phyloP scores from a whole-genome alignment of 495 filamentous ascomycete genomes.

The Neurospora sp. region DNA sequence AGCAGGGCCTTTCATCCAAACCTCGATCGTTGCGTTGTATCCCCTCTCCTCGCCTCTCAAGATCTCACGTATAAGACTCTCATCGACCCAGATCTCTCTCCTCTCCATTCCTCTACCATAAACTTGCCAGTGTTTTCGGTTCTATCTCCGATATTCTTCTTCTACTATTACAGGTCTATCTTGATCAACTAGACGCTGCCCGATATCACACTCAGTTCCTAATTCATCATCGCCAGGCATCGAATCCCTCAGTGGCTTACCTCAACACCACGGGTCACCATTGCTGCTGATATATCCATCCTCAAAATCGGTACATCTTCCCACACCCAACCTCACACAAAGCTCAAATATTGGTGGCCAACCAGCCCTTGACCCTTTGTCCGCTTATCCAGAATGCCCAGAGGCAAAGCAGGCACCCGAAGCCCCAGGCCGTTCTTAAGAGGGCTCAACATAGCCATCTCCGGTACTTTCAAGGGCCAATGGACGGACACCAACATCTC shows the following conservation, averaged over 20 bases:
- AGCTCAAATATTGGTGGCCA: too few species aligned
- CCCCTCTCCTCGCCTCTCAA: neutral
- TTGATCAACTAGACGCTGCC: too few species aligned
- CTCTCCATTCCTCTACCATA: too few species aligned
- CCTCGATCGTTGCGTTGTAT: neutral
- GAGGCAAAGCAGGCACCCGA: neutral
- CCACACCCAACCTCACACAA: too few species aligned
- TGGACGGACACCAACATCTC: conserved; percentile 22
- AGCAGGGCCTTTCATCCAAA: neutral
- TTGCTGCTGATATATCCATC: too few species aligned
- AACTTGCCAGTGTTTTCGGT: too few species aligned
- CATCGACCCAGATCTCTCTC: neutral
- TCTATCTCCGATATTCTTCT: too few species aligned
- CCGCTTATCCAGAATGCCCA: neutral
- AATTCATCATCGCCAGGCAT: neutral
- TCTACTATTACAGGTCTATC: too few species aligned
- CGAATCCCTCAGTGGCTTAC: neutral
- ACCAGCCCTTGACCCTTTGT: too few species aligned
- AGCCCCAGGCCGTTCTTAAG: conserved; percentile 17
- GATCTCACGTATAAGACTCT: neutral
- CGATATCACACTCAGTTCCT: too few species aligned
- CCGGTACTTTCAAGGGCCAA: conserved; percentile 20
- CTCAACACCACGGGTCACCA: neutral
- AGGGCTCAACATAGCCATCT: conserved; percentile 18
- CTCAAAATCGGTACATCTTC: too few species aligned